Evolutionary conservation across 2,329 filamentous ascomycete species (phyloP).

Genomic region (Pleomassaria siparia): DNA sequence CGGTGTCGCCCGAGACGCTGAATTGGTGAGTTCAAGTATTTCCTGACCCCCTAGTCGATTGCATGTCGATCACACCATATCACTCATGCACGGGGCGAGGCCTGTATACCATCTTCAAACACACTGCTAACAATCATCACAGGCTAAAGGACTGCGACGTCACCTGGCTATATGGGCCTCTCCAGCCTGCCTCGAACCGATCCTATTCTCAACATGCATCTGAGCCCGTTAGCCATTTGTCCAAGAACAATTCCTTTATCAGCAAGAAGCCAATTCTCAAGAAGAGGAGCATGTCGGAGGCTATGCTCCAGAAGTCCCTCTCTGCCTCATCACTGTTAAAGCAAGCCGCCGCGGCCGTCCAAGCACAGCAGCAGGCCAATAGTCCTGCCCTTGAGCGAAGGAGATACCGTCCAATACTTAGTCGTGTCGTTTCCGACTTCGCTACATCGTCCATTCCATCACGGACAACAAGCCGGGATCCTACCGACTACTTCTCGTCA

Average conservation of each 20-base stretch:
- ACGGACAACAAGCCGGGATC: constrained; percentile 62
- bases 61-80: constrained; percentile 1
- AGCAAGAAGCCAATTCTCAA: constrained; percentile 89
- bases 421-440: constrained; percentile 69
- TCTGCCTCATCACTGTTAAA: constrained; percentile 87
- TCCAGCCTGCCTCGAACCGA: constrained; percentile 71
- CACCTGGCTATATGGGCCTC: constrained; percentile 93
- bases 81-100: background rate
- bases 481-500: constrained; percentile 66
- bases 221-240: constrained; percentile 57
- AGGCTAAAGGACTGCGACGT: constrained; percentile 98
- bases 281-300: constrained; percentile 93
- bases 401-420: constrained; percentile 58
- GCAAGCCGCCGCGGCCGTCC: constrained; percentile 82
- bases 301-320: constrained; percentile 87
- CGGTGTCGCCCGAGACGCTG: constrained; percentile 84
- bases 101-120: background rate
- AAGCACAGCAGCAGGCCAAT: constrained; percentile 79
- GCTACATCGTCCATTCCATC: constrained; percentile 65
- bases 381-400: constrained; percentile 46
- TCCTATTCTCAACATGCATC: constrained; percentile 51
- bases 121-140: constrained; percentile 32
- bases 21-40: constrained; percentile 71
- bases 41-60: background rate
- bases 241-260: constrained; percentile 67